Evolutionary conservation across 108 stramenopile species (phyloP).

Genomic region (Stephanodiscus triporus): DNA sequence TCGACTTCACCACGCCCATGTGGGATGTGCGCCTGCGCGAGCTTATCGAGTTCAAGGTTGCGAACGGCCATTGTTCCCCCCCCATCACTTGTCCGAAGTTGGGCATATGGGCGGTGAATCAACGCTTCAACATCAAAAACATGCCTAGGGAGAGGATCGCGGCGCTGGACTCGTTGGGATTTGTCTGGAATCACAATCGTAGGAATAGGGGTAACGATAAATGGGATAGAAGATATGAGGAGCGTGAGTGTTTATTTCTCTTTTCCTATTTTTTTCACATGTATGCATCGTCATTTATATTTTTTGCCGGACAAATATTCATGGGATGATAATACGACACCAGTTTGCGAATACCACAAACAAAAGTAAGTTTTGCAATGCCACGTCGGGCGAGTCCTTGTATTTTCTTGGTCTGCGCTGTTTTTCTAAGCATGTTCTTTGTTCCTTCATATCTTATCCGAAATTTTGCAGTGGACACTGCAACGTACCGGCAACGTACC

Average conservation of each 20-base stretch:
- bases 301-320: background rate
- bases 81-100: constrained; percentile 25
- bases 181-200: constrained; percentile 55
- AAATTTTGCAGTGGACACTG: constrained; percentile 20
- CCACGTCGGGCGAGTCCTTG: background rate
- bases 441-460: background rate
- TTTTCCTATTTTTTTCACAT: background rate
- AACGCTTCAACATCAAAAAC: constrained; percentile 41
- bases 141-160: constrained; percentile 43
- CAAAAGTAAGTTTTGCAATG: constrained; percentile 21
- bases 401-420: background rate
- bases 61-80: constrained; percentile 30
- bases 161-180: constrained; percentile 47
- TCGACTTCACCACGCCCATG: constrained; percentile 36
- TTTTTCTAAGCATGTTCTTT: background rate
- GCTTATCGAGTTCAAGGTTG: constrained; percentile 20
- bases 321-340: background rate
- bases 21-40: constrained; percentile 47
- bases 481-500: constrained; percentile 43
- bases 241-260: constrained; percentile 25
- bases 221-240: constrained; percentile 30
- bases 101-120: constrained; percentile 49
- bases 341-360: constrained; percentile 6
- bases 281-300: background rate
- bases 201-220: constrained; percentile 26